A percentile compares a stretch with the other conserved stretches of the same genome.
Evolutionary conservation across 2,329 filamentous ascomycete genomes (phyloP).

Genomic region (Clonostachys chloroleuca): DNA sequence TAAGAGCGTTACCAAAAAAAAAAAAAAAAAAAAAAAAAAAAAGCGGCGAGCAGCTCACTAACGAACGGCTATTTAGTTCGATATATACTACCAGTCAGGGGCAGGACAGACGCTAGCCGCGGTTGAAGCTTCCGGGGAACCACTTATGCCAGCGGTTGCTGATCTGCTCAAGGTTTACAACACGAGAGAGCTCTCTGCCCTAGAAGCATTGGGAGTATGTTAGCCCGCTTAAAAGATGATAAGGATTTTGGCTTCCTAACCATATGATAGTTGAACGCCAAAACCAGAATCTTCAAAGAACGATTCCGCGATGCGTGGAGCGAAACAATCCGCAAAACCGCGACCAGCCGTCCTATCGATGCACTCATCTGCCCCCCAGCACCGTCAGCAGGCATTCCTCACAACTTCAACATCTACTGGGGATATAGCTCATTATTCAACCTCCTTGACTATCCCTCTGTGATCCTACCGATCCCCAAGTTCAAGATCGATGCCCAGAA

Average conservation of each 20-base stretch:
- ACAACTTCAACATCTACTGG: neutral
- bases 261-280: neutral
- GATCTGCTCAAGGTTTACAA: conserved; percentile 1
- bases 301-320: neutral
- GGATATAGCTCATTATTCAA: conserved; percentile 1
- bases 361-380: neutral
- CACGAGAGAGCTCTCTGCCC: neutral
- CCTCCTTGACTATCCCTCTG: neutral
- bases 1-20: too few species aligned
- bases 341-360: neutral
- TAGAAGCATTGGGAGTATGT: neutral
- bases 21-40: too few species aligned
- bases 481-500: neutral
- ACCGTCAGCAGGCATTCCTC: neutral
- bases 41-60: neutral
- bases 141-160: neutral
- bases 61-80: neutral
- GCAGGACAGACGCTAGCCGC: neutral
- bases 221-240: too few species aligned
- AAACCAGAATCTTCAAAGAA: neutral
- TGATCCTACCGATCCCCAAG: neutral
- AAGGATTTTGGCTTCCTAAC: neutral
- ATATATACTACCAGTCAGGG: neutral
- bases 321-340: neutral
- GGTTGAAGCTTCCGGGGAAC: neutral